Evolutionary conservation across 306 rosid genomes (phyloP).

Genomic region (Quercus berberidifolia): DNA sequence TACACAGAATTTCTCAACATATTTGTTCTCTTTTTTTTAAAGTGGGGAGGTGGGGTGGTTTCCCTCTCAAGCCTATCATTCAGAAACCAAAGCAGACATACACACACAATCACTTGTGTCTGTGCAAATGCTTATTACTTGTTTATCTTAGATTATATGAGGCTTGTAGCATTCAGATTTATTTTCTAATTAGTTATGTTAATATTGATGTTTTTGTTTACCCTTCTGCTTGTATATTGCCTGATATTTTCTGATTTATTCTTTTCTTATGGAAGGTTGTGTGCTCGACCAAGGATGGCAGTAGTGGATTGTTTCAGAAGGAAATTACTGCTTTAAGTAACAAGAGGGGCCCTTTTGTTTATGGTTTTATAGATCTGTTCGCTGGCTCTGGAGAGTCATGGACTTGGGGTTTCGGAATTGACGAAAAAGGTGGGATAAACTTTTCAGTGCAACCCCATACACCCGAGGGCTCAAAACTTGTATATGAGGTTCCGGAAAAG

Average conservation of each 20-base stretch:
- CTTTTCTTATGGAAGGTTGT: constrained; percentile 43
- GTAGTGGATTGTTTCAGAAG: constrained; percentile 47
- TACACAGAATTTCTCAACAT: background rate
- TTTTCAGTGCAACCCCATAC: constrained; percentile 35
- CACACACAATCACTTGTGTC: background rate
- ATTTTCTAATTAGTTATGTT: background rate
- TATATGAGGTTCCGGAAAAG: constrained; percentile 40
- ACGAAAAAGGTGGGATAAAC: constrained; percentile 41
- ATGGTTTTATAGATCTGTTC: constrained; percentile 88
- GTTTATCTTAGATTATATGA: background rate
- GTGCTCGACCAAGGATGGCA: constrained; percentile 36
- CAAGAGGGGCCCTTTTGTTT: constrained; percentile 61
- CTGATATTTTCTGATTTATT: constrained; percentile 21
- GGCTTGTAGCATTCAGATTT: background rate
- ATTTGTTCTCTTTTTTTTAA: background rate
- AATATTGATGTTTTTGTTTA: background rate
- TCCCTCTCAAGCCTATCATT: too few relatives aligned
- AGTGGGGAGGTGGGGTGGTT: background rate
- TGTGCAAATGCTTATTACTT: background rate
- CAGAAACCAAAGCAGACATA: background rate
- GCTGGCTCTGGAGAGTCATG: constrained; percentile 86
- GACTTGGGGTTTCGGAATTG: constrained; percentile 82
- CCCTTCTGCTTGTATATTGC: constrained; percentile 14
- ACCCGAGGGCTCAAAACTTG: constrained; percentile 38
- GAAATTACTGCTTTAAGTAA: constrained; percentile 46